phyloP scores from a whole-genome alignment of 2,329 filamentous ascomycete species.

The Grosmannia penicillata region DNA sequence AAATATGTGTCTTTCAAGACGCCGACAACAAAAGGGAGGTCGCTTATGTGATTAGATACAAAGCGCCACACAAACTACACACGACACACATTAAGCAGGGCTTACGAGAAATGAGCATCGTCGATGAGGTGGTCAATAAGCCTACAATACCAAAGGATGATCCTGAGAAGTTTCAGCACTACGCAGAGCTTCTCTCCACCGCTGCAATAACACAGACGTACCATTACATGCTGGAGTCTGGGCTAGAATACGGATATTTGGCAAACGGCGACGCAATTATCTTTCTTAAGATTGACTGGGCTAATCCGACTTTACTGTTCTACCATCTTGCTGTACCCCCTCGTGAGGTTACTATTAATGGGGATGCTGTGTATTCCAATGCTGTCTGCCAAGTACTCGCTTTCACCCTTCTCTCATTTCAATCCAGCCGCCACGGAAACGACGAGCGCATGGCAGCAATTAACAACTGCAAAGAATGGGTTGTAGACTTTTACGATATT shows the following conservation, averaged over 20 bases:
- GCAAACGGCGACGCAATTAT: constrained; percentile 28
- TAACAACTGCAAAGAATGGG: not conserved
- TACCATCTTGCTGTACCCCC: constrained; percentile 18
- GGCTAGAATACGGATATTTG: constrained; percentile 27
- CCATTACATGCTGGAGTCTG: constrained; percentile 31
- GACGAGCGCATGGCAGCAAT: constrained; percentile 9
- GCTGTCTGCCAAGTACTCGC: constrained; percentile 17
- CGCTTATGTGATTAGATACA: constrained; percentile 26
- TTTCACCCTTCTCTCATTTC: constrained; percentile 16
- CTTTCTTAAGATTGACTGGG: constrained; percentile 20
- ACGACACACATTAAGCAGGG: constrained; percentile 24
- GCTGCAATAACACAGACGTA: constrained; percentile 31
- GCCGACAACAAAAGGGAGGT: constrained; percentile 10
- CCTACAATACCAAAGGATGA: constrained; percentile 12
- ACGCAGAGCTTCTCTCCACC: constrained; percentile 12
- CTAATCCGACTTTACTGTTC: constrained; percentile 13
- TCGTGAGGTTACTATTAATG: constrained; percentile 13
- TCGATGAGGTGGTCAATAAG: constrained; percentile 16
- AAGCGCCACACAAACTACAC: constrained; percentile 30
- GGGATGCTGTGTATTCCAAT: constrained; percentile 10
- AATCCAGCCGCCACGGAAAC: constrained; percentile 9
- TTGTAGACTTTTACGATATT: not conserved
- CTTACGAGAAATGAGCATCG: constrained; percentile 26
- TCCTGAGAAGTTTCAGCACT: constrained; percentile 1
- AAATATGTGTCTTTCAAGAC: constrained; percentile 17